Evolutionary conservation across 306 rosid species (phyloP), one percentile per base, ranked within the genome.

Genomic region (Vicia sativa): DNA sequence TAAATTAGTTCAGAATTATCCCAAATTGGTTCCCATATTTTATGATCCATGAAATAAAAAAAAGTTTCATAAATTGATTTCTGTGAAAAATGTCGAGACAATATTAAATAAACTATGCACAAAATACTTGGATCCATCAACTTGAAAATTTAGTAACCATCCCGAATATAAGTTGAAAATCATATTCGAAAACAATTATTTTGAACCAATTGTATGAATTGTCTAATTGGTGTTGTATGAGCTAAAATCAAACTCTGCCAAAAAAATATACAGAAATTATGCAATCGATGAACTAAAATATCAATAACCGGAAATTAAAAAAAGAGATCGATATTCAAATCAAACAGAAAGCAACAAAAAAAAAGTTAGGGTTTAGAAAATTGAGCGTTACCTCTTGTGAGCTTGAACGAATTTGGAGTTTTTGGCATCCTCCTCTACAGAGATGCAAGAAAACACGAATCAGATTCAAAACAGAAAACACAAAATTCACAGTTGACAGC

Each of bases 381-480:
- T 6, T 34, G 26, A 73, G 13, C 4, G 7, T 54, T 80, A 89
- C 98, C 77, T 85, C 66, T 78, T 87, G 80, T 87, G 96, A 77
- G 67, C 76, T 85, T 92, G 82, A 56, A 84, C 88, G 69, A 87
- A 92, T 21, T 84, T 70, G 0, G 96, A 92, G 12, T 87, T 82
- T 76, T 86, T 87, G 21, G 89, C 95, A 31, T 87, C 96, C 79
- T 92, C 98, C 88, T 92, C 98, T 92, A 81, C 59, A 18, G 25
- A 70, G 6, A 28, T 6, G 26, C 4, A 42, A 63, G 2, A 28
- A 28, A 28, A 13, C 4, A 3, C 5, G 45, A 74, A 75, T 55
- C 28, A 59, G 55, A 60, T 15, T 58, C 21, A 12, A 8, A 29
- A 31, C 6, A 52, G 73, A 76, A 61, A 14, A 8, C 25, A 25